These are phyloP conservation scores for Gaultheria prostrata DNA, from an alignment of 148 eudicot genomes.

Conservation along the genomic window DNA sequence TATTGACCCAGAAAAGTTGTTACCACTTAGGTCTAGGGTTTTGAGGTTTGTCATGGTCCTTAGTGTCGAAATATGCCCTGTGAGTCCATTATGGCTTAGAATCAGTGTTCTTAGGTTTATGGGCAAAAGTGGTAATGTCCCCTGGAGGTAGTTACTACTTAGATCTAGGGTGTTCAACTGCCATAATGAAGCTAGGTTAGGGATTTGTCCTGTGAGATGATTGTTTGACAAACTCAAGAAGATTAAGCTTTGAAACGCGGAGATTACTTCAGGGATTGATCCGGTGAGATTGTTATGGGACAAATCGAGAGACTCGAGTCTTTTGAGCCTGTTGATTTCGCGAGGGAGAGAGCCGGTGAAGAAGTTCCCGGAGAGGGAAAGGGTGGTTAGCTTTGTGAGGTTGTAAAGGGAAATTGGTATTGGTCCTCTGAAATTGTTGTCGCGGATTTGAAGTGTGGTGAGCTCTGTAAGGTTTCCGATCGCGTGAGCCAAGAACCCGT, in stretches of 20 bases:
- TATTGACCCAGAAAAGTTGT: slow-evolving; percentile 58
- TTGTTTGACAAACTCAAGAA: slow-evolving; percentile 45
- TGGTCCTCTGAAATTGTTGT: slow-evolving; percentile 66
- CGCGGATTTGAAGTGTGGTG: slow-evolving; percentile 43
- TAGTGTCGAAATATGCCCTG: slow-evolving; percentile 45
- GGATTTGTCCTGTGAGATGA: slow-evolving; percentile 52
- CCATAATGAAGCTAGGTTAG: slow-evolving; percentile 52
- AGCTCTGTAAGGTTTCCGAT: slow-evolving; percentile 66
- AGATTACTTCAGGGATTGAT: slow-evolving; percentile 37
- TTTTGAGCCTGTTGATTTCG: slow-evolving; percentile 33
- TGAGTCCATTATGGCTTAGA: slow-evolving; percentile 50
- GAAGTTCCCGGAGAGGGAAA: slow-evolving; percentile 45
- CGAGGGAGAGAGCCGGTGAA: slow-evolving; percentile 55
- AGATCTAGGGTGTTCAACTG: slow-evolving; percentile 57
- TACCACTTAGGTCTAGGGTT: slow-evolving; percentile 52
- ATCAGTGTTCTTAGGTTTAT: slow-evolving; percentile 30
- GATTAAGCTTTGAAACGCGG: slow-evolving; percentile 32
- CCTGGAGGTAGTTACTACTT: slow-evolving; percentile 51
- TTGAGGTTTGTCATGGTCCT: slow-evolving; percentile 33
- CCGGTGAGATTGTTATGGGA: slow-evolving; percentile 60
- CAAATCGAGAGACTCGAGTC: slow-evolving; percentile 43
- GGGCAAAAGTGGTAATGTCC: slow-evolving; percentile 56
- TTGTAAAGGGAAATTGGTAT: slow-evolving; percentile 44
- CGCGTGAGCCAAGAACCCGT: slow-evolving; percentile 52
- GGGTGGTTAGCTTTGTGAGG: slow-evolving; percentile 39